Evolutionary conservation across 2,329 filamentous ascomycete genomes (phyloP), one percentile per base, ranked within the genome.

Genomic region (Arthrobotrys musiformis): DNA sequence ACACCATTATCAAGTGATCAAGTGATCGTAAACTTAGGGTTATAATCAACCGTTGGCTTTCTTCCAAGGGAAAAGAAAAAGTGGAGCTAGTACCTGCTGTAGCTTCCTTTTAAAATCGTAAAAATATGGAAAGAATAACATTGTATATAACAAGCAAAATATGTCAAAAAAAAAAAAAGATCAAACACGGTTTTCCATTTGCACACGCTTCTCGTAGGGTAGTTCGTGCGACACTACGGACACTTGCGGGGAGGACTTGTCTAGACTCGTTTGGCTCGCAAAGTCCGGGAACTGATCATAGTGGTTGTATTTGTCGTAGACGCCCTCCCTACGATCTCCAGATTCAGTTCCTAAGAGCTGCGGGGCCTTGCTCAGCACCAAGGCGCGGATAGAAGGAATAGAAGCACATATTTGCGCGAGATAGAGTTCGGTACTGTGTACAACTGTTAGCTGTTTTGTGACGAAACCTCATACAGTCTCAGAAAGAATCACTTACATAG

Each of bases 271-370:
- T 19, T 70, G 66, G 11, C 66, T 70, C 1, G 40, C 30, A 35
- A 70, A 70, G 26, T 70, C 66, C 42, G 66, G 66, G 42, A 19
- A 70, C 22, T 70, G 42, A 24, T 70, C 66, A 19, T 70, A 70
- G 54, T 70, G 40, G 24, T 62, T 48, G 37, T 50, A 70, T 42
- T 70, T 56, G 26, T 70, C 42, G 15, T 40, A 70, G 13, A 61
- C n/a, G 17, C 52, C 52, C 7, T 62, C 66, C 15, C 37, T 58
- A 11, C 42, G 54, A 7, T 70, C 66, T 7, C 19, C 42, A 15
- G 40, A n/a, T n/a, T 70, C 66, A 7, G 40, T 26, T 30, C 66
- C 66, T 8, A 70, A 37, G 13, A 70, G 24, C 19, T 62, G 54
- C 15, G 66, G 66, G 13, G 54, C 66, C 22, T 54, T 61, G 13